Evolutionary conservation across 495 filamentous ascomycete genomes (phyloP), one percentile per base, ranked within the genome.

Genomic region (Hypoxylon intermedium): DNA sequence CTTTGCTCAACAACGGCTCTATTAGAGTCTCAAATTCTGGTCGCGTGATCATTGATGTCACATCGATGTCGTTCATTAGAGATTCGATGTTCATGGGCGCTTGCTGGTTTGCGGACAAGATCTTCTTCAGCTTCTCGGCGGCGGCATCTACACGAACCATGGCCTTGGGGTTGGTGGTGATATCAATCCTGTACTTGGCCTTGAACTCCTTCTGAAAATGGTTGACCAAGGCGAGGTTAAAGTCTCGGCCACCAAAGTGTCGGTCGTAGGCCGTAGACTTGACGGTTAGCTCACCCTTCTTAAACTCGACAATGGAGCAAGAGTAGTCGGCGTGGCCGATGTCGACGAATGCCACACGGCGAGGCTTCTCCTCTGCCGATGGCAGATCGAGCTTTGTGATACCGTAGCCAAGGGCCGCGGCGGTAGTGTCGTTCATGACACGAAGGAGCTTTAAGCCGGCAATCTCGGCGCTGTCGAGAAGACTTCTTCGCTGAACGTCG

Each of bases 11-110:
- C 20, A 98, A 82, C 30, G 94, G 91, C 79, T 89, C 85, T 40
- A 96, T 81, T 69, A 99, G 87, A 57, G 87, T 83, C 80, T 99
- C 94, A 53, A 99, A 83, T 71, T 97, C 92, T 68, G 96, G 91
- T 67, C 94, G 89, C 74, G 93, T 98, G 64, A 98, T 82, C 83
- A 95, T 86, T 38, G 89, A 79, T 16, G 84, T 85, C 18, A 97
- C 95, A 74, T 99, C 94, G 28, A 93, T 79, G 71, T 99, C 94
- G 72, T 98, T 93, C 94, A 99, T 98, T 58, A 98, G 82, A 15
- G 94, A 97, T 82, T 99, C 94, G 68, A 99, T 96, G 80, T 90
- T 97, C 69, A 99, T 66, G n/a, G 94, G 95, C 2, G 93, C 94
- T 63, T 87, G 83, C 44, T 92, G 87, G 75, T 98, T 98, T 67